Evolutionary conservation across 306 rosid genomes (phyloP), one percentile per base, ranked within the genome.

Genomic region (Trichosanthes truncata): DNA sequence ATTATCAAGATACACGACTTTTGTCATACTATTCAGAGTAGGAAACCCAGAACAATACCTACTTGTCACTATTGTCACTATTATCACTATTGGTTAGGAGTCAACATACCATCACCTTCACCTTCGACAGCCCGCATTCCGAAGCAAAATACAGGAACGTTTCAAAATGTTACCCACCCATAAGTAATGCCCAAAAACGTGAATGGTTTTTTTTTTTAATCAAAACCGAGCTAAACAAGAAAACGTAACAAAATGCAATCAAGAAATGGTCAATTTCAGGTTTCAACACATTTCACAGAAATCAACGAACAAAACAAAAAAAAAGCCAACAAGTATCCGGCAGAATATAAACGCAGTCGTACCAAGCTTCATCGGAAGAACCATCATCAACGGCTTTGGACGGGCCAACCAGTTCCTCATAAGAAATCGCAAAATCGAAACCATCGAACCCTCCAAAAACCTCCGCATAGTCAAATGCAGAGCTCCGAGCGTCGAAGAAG

Each of bases 331-430:
- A 81, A 71, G 60, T 71, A 63, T 46, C 33, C 3, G 31, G 9
- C 26, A 82, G 83, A 77, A 15, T 49, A 41, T 40, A 69, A 67
- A 23, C 36, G 7, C n/a, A 78, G 63, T 79, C 90, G 52, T 90
- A 94, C 98, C 98, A 94, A 72, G 92, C 91, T 68, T 90, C 97
- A 0, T 89, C 90, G 14, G 89, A 89, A 62, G 90, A 89, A 78
- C 65, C 86, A 9, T 72, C 79, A 15, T 52, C 81, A 20, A 11
- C 82, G 40, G 82, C 84, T 12, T 81, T 55, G 71, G 87, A 62
- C 26, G 76, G 83, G 61, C 84, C 78, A 84, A 87, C 84, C 89
- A 94, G 81, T 74, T 92, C 94, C 66, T 94, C 96, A 40, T 51
- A 86, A 3, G 93, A 89, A 9, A 88, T 83, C 43, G 88, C 88